Evolutionary conservation across 257 asterid species (phyloP).

Genomic region (Mentha longifolia): DNA sequence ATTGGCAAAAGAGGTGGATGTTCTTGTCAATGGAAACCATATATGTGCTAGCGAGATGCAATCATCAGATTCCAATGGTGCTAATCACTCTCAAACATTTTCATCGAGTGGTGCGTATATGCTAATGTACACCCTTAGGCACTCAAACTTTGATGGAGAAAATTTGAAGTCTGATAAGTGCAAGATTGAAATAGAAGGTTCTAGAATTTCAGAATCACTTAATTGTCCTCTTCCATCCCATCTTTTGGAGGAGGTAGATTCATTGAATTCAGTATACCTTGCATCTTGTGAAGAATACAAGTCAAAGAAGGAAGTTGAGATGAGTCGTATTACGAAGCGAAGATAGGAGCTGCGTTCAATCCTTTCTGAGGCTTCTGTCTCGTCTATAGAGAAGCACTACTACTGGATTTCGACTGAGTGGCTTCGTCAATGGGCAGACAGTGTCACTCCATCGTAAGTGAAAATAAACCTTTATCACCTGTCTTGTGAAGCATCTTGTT

Average conservation of each 20-base stretch:
- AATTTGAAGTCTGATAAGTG: constrained; percentile 32
- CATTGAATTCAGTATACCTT: constrained; percentile 53
- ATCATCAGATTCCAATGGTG: constrained; percentile 48
- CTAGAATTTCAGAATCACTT: constrained; percentile 35
- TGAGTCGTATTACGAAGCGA: constrained; percentile 60
- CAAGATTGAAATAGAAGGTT: constrained; percentile 46
- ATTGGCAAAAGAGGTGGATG: constrained; percentile 44
- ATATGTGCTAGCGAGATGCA: constrained; percentile 41
- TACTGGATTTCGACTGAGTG: constrained; percentile 92
- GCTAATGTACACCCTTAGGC: constrained; percentile 83
- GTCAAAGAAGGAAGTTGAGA: constrained; percentile 62
- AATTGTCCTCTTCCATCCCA: constrained; percentile 67
- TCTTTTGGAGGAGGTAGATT: constrained; percentile 68
- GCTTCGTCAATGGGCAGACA: constrained; percentile 99
- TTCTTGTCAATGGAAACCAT: constrained; percentile 49
- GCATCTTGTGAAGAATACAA: constrained; percentile 73
- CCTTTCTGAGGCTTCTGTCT: constrained; percentile 86
- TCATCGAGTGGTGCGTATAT: constrained; percentile 96
- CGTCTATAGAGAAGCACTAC: constrained; percentile 61
- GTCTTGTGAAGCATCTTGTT: constrained; percentile 23
- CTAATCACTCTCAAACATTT: constrained; percentile 55
- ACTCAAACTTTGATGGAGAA: constrained; percentile 41
- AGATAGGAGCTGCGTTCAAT: constrained; percentile 86
- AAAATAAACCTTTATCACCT: constrained; percentile 21
- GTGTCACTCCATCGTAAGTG: constrained; percentile 67